phyloP scores from a whole-genome alignment of 1,284 basidiomycete species.

The Malassezia psittaci region DNA sequence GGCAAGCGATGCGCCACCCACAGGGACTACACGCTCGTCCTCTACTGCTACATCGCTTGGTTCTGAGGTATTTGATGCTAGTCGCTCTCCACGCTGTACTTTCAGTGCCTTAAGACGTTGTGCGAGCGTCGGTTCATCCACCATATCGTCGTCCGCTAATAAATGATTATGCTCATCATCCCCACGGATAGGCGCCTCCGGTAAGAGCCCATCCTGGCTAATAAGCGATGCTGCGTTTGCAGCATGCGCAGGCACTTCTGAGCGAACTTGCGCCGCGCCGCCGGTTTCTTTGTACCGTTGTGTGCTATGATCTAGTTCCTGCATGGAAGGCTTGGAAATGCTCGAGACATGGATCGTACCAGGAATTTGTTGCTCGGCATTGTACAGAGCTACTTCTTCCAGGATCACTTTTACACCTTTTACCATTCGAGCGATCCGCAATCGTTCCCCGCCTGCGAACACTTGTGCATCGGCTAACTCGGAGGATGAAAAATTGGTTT shows the following conservation, averaged over 20 bases:
- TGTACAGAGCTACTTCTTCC: slow-evolving; percentile 23
- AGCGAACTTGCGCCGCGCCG: slow-evolving; percentile 17
- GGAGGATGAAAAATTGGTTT: background rate
- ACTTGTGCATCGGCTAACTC: slow-evolving; percentile 27
- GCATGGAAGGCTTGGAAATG: slow-evolving; percentile 5
- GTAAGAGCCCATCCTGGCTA: slow-evolving; percentile 13
- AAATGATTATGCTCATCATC: slow-evolving; percentile 16
- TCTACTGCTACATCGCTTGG: slow-evolving; percentile 22
- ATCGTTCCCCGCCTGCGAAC: slow-evolving; percentile 15
- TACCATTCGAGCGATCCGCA: slow-evolving; percentile 28
- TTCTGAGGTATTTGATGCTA: slow-evolving; percentile 5
- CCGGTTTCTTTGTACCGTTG: slow-evolving; percentile 32
- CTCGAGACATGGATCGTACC: slow-evolving; percentile 9
- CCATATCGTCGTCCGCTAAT: slow-evolving; percentile 19
- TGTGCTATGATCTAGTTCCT: slow-evolving; percentile 4
- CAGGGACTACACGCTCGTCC: slow-evolving; percentile 20
- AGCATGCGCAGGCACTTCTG: slow-evolving; percentile 11
- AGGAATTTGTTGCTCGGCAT: slow-evolving; percentile 19
- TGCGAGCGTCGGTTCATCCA: slow-evolving; percentile 29
- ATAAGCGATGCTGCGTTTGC: slow-evolving; percentile 13
- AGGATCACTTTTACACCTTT: slow-evolving; percentile 37
- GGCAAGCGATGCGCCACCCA: slow-evolving; percentile 78
- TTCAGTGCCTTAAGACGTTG: slow-evolving; percentile 31
- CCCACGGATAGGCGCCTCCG: background rate
- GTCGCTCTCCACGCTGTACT: slow-evolving; percentile 17